Evolutionary conservation across 805 yeast genomes (phyloP).

Genomic region (Tanozyma kutaoensis): DNA sequence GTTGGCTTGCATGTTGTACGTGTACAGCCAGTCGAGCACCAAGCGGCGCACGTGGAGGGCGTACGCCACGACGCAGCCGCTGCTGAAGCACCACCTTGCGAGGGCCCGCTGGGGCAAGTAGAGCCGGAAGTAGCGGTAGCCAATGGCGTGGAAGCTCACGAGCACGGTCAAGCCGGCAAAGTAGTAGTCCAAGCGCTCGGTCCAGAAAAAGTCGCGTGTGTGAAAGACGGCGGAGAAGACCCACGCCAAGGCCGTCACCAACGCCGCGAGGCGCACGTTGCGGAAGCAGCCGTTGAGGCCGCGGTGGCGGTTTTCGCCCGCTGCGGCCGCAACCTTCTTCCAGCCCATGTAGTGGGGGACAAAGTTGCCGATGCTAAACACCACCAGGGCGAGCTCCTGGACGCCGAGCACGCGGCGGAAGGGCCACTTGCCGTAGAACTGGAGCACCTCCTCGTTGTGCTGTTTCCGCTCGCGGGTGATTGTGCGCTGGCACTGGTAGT

Average conservation of each 20-base stretch:
- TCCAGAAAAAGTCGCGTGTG: conserved; percentile 61
- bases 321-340: conserved; percentile 1
- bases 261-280: conserved; percentile 12
- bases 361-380: conserved; percentile 52
- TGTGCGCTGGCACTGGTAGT: conserved; percentile 80
- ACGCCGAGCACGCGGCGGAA: conserved; percentile 63
- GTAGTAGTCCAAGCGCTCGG: conserved; percentile 84
- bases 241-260: conserved; percentile 82
- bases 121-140: conserved; percentile 45
- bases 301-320: not conserved
- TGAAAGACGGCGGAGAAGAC: conserved; percentile 76
- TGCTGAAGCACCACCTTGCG: conserved; percentile 21
- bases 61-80: conserved; percentile 37
- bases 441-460: conserved; percentile 44
- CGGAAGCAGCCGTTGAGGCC: conserved; percentile 1
- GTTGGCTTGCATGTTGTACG: conserved; percentile 89
- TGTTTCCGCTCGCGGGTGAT: conserved; percentile 44
- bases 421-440: conserved; percentile 98
- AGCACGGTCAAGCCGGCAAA: conserved; percentile 86
- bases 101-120: conserved; percentile 22
- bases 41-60: conserved; percentile 53
- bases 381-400: conserved; percentile 72
- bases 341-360: conserved; percentile 12
- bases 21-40: conserved; percentile 69
- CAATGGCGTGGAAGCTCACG: conserved; percentile 61